These are phyloP conservation scores for Coniferiporia weirii DNA, from an alignment of 1,284 basidiomycete genomes.

Conservation along the genomic window DNA sequence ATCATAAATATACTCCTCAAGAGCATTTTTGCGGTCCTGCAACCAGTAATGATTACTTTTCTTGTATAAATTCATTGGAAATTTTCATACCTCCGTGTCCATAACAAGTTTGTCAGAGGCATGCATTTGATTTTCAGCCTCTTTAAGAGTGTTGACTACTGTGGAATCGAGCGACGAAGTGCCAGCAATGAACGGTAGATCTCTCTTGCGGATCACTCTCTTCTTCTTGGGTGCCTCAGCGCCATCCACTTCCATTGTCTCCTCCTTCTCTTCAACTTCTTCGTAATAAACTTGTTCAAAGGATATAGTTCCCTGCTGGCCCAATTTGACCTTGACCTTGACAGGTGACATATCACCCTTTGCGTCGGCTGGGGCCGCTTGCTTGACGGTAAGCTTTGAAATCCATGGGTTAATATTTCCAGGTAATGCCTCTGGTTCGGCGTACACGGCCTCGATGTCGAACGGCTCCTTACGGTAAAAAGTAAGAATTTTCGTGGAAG, in stretches of 20 bases:
- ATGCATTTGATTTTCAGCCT: slow-evolving; percentile 84
- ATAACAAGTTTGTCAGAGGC: slow-evolving; percentile 88
- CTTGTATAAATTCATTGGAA: not conserved
- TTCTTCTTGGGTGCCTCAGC: slow-evolving; percentile 74
- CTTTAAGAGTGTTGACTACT: slow-evolving; percentile 60
- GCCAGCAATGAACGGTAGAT: slow-evolving; percentile 65
- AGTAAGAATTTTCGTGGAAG: slow-evolving; percentile 92
- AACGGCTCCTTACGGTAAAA: slow-evolving; percentile 87
- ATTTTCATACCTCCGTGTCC: slow-evolving; percentile 78
- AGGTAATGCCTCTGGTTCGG: slow-evolving; percentile 64
- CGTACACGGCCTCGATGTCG: slow-evolving; percentile 80
- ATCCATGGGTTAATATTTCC: slow-evolving; percentile 81
- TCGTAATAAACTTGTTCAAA: slow-evolving; percentile 85
- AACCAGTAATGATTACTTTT: slow-evolving; percentile 8
- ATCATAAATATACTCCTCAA: slow-evolving; percentile 97
- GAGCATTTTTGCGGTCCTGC: slow-evolving; percentile 91
- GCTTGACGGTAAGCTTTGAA: slow-evolving; percentile 74
- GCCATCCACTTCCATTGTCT: slow-evolving; percentile 52
- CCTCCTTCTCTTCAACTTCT: slow-evolving; percentile 79
- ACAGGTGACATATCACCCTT: slow-evolving; percentile 73
- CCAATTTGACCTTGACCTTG: slow-evolving; percentile 86
- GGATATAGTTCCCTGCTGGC: slow-evolving; percentile 78
- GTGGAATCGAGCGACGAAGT: slow-evolving; percentile 59
- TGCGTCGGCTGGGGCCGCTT: slow-evolving; percentile 55
- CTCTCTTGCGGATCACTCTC: slow-evolving; percentile 75